Evolutionary conservation across 1,284 basidiomycete species (phyloP).

Genomic region (Puccinia novopanici): DNA sequence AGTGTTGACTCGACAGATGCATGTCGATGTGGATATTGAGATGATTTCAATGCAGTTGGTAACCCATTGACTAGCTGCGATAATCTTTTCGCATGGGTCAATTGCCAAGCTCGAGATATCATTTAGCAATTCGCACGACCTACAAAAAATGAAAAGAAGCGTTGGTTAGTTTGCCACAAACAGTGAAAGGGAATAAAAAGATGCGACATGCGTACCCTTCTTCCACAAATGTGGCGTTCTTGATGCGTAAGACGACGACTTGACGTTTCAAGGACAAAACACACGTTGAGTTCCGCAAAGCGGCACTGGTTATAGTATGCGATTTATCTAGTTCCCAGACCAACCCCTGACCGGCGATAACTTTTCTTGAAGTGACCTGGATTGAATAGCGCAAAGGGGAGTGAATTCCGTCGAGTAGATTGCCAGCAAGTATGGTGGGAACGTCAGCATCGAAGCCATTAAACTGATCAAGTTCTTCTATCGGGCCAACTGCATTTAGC

Average conservation of each 20-base stretch:
- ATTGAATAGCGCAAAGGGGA: conserved; percentile 6
- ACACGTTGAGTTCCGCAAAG: background rate
- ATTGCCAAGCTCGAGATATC: conserved; percentile 44
- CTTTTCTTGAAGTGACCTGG: conserved; percentile 27
- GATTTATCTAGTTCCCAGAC: conserved; percentile 7
- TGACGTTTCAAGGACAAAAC: conserved; percentile 19
- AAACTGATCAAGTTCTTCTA: conserved; percentile 32
- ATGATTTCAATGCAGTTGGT: conserved; percentile 33
- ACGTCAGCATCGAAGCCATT: conserved; percentile 18
- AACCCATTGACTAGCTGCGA: conserved; percentile 39
- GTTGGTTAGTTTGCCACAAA: too few species aligned
- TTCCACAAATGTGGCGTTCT: conserved; percentile 20
- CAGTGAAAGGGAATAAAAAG: background rate
- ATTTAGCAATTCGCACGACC: conserved; percentile 15
- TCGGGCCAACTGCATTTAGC: conserved; percentile 19
- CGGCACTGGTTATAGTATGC: background rate
- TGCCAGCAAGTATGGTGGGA: conserved; percentile 35
- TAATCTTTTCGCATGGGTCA: conserved; percentile 15
- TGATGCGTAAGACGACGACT: conserved; percentile 5
- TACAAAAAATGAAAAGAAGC: background rate
- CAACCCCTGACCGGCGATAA: conserved; percentile 21
- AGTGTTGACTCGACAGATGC: conserved; percentile 8
- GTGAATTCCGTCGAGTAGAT: background rate
- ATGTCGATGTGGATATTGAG: background rate
- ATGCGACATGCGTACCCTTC: conserved; percentile 13